Conservation (phyloP, 140 eudicot species). For the Senecio squalidus region DNA sequence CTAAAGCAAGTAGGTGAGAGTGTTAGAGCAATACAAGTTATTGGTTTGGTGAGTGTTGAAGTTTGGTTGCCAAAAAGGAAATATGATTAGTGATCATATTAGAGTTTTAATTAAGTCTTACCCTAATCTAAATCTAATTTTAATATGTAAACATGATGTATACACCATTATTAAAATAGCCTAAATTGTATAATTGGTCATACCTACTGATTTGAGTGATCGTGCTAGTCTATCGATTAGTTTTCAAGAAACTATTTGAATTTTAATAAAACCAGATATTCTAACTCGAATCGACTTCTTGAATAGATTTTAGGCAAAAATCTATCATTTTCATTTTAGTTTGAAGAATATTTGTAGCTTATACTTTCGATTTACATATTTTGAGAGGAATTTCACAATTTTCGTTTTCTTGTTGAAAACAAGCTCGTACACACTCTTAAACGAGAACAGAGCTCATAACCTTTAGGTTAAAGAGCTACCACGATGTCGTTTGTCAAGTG, state of each 20-base stretch:
- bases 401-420: too few species aligned
- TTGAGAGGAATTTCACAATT: too few species aligned
- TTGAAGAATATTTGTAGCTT: too few species aligned
- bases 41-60: slow-evolving; percentile 38
- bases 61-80: slow-evolving; percentile 43
- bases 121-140: background rate
- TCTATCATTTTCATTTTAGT: too few species aligned
- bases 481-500: too few species aligned
- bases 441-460: too few species aligned
- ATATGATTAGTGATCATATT: slow-evolving; percentile 11
- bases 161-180: background rate
- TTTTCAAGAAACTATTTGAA: background rate
- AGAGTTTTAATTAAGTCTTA: background rate
- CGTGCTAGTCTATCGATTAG: background rate
- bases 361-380: too few species aligned
- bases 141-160: slow-evolving; percentile 13
- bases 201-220: slow-evolving; percentile 15
- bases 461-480: too few species aligned
- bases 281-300: too few species aligned
- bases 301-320: too few species aligned
- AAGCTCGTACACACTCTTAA: too few species aligned
- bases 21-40: slow-evolving; percentile 16
- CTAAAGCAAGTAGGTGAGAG: slow-evolving; percentile 22
- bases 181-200: background rate
- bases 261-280: too few species aligned